phyloP scores from a whole-genome alignment of 73 alveolate species.

The Paramecium tetraurelia region DNA sequence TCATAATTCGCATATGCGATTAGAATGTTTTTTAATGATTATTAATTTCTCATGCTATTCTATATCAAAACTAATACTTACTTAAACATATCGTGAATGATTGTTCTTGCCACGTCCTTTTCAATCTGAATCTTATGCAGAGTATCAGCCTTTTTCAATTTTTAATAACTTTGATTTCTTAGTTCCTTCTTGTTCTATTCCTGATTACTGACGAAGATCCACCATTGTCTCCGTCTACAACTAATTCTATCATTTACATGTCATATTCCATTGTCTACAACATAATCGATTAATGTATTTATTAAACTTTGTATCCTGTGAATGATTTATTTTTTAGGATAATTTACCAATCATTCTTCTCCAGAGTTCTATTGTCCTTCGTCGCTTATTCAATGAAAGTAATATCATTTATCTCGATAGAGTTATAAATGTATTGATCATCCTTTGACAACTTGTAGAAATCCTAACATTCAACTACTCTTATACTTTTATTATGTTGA shows the following conservation, averaged over 20 bases:
- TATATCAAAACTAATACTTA: neutral
- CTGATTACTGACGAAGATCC: neutral
- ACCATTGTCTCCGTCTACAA: neutral
- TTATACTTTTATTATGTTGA: neutral
- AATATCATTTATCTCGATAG: neutral
- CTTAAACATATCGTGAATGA: neutral
- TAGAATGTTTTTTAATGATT: conserved; percentile 16
- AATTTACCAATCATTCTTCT: neutral
- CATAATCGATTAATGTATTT: neutral
- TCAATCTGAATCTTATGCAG: neutral
- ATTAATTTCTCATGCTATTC: neutral
- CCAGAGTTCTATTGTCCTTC: neutral
- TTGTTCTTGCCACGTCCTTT: neutral
- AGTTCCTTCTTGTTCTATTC: neutral
- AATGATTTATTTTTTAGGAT: neutral
- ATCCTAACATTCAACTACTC: neutral
- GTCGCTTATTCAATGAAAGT: neutral
- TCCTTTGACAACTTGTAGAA: neutral
- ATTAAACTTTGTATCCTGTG: neutral
- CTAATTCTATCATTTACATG: neutral
- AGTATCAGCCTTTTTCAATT: neutral
- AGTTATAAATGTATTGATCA: neutral
- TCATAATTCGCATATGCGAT: conserved; percentile 14
- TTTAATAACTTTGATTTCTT: neutral
- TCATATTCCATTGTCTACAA: neutral